Percentiles rank a stretch among this genome's conserved stretches.
phyloP scores from a whole-genome alignment of 805 yeast genomes.

The Millerozyma miso region DNA sequence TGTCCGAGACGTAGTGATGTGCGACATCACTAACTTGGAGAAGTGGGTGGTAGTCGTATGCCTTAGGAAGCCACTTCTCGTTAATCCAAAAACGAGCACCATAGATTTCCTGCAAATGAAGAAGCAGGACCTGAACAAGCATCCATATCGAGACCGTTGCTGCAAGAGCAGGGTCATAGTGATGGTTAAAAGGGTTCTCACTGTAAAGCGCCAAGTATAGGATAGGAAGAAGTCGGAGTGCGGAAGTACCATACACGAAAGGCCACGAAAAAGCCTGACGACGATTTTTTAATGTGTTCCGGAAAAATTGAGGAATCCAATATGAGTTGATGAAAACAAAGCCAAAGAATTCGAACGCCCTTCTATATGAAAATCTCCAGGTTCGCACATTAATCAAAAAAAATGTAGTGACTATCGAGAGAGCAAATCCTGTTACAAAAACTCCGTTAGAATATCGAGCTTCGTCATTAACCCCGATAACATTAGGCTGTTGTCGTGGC shows the following conservation, averaged over 20 bases:
- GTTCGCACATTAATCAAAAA: constrained; percentile 50
- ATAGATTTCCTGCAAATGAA: constrained; percentile 59
- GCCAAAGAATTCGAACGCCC: constrained; percentile 52
- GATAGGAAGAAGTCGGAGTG: constrained; percentile 61
- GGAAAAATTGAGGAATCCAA: constrained; percentile 85
- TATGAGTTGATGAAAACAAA: constrained; percentile 58
- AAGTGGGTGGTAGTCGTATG: constrained; percentile 79
- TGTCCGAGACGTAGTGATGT: constrained; percentile 54
- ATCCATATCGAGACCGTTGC: constrained; percentile 51
- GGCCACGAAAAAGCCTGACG: constrained; percentile 64
- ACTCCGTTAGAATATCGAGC: constrained; percentile 19
- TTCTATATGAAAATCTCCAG: constrained; percentile 61
- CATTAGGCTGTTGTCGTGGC: background rate
- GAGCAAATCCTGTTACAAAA: constrained; percentile 22
- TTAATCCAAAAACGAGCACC: constrained; percentile 87
- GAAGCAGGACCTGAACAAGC: constrained; percentile 49
- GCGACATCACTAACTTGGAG: constrained; percentile 59
- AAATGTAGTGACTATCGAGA: constrained; percentile 41
- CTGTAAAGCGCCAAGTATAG: constrained; percentile 52
- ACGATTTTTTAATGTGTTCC: constrained; percentile 71
- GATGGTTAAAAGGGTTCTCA: constrained; percentile 68
- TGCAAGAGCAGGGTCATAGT: constrained; percentile 51
- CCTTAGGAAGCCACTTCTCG: constrained; percentile 66
- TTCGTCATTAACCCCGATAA: constrained; percentile 13
- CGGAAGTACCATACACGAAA: constrained; percentile 66